Evolutionary conservation across 2,329 filamentous ascomycete genomes (phyloP), one percentile per base, ranked within the genome.

Genomic region (Monosporascus sp.): DNA sequence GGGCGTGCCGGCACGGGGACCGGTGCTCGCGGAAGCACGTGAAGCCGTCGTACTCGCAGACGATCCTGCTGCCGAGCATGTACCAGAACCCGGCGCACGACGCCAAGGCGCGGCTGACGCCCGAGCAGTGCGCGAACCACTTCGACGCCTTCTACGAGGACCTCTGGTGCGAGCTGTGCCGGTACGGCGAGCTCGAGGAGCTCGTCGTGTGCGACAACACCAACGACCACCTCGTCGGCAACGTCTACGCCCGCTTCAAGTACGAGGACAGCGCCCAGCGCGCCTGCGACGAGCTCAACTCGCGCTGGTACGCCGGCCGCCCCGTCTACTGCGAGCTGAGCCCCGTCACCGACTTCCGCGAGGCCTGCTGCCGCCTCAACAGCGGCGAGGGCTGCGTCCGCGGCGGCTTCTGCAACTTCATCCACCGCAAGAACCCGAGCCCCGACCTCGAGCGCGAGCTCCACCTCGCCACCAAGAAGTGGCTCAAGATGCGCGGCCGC

Each of bases 131-230:
- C 70, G 93, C 97, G 75, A 96, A 96, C 78, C 94, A 99, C 82
- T 99, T 99, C 70, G 94, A 99, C 74, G 94, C 94, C 67, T 99
- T 99, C 74, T 99, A 99, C 80, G 94, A 99, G 78, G 94, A 99
- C 72, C 91, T 99, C 62, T 99, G 94, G 93, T 97, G 93, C 77
- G 94, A 99, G 82, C 90, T 99, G 79, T 97, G 94, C 87, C 91
- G 96, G 75, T 99, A 95, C 72, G 94, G 94, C 62, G 90, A 97
- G 75, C 81, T 97, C 37, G 94, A 99, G 75, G 94, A 99, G 76
- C 83, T 99, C 14, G 94, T 99, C 14, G 93, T 99, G 3, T 99
- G 94, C 75, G 94, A 99, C 77, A 99, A 99, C 74, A 97, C 97
- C 75, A 99, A 99, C 75, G 94, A 99, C 70, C 93, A 99, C 75